A percentile compares a stretch with the other conserved stretches of the same genome.
Evolutionary conservation across 2,329 filamentous ascomycete genomes (phyloP).

Genomic region (Diaporthe caulivora): DNA sequence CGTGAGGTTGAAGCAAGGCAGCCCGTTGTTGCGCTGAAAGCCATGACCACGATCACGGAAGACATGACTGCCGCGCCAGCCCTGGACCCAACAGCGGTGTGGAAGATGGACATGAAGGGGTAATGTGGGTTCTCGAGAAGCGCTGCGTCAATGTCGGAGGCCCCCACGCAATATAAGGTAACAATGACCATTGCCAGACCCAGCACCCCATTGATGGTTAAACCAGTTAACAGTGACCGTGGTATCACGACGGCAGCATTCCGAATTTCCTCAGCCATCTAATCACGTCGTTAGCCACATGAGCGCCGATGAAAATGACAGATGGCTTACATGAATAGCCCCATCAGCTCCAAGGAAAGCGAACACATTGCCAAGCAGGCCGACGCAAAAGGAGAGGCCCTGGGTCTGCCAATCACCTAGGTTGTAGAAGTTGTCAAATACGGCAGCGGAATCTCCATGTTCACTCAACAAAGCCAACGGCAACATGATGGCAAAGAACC

Average conservation of each 20-base stretch:
- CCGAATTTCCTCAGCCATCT: conserved; percentile 60
- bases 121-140: conserved; percentile 43
- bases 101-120: conserved; percentile 47
- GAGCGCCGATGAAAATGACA: neutral
- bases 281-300: neutral
- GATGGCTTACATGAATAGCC: conserved; percentile 12
- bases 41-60: conserved; percentile 42
- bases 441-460: conserved; percentile 45
- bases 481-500: conserved; percentile 54
- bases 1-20: conserved; percentile 43
- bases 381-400: conserved; percentile 50
- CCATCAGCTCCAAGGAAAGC: conserved; percentile 17
- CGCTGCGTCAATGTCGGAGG: conserved; percentile 57
- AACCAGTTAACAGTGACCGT: conserved; percentile 60
- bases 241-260: conserved; percentile 64
- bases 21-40: conserved; percentile 41
- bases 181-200: conserved; percentile 70
- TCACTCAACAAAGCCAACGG: conserved; percentile 54
- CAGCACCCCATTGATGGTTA: conserved; percentile 63
- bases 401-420: conserved; percentile 57
- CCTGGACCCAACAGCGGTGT: conserved; percentile 41
- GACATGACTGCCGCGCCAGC: conserved; percentile 41
- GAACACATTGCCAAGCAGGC: conserved; percentile 15
- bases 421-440: conserved; percentile 60
- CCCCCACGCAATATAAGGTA: conserved; percentile 65